Conservation (phyloP, 2,329 filamentous ascomycete species). For the Colletotrichum eleusines region DNA sequence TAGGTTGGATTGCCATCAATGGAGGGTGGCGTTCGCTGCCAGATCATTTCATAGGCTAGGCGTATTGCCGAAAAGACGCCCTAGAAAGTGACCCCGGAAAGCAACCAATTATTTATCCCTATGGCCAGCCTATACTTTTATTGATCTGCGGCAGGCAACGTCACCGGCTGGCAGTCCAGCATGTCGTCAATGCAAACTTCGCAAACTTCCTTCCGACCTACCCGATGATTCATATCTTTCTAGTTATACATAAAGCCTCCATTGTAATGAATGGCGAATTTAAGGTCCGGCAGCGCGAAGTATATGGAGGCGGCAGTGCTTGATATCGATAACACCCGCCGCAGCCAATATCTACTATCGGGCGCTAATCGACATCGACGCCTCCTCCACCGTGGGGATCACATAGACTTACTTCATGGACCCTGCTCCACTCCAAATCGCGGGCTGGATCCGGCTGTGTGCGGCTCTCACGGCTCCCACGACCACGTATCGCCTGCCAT, state of each 20-base stretch:
- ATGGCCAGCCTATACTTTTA: background rate
- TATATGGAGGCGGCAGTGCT: background rate
- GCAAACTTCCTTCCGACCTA: background rate
- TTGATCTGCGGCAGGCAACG: conserved; percentile 6
- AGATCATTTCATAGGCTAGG: conserved; percentile 1
- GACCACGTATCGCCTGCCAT: background rate
- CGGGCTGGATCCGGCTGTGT: conserved; percentile 8
- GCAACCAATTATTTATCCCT: background rate
- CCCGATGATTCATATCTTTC: background rate
- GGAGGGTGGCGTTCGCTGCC: conserved; percentile 15
- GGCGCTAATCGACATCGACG: background rate
- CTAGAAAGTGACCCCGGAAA: background rate
- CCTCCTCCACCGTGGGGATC: conserved; percentile 6
- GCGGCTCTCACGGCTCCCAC: background rate
- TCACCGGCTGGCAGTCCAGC: conserved; percentile 2
- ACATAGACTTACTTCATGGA: conserved; percentile 14
- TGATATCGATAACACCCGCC: background rate
- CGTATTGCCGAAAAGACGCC: background rate
- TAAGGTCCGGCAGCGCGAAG: background rate
- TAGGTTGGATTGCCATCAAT: conserved; percentile 6
- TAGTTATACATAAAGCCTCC: too few species aligned
- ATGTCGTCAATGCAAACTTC: background rate
- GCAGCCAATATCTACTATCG: background rate
- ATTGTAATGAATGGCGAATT: too few species aligned
- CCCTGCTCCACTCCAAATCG: conserved; percentile 1